phyloP scores from a whole-genome alignment of 345 rosid genomes.

The Linum usitatissimum region DNA sequence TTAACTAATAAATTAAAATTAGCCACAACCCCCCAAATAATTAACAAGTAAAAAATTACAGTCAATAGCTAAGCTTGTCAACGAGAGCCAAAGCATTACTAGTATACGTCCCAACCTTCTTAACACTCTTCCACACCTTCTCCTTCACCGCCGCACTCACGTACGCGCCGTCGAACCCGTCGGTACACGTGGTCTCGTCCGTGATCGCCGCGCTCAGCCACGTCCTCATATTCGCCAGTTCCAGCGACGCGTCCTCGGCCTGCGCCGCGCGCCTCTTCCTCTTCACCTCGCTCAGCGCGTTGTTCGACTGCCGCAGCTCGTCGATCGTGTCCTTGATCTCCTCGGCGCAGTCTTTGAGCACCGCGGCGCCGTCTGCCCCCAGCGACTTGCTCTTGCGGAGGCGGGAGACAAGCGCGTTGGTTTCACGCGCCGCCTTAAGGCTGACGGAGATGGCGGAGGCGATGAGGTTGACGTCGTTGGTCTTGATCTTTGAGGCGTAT shows the following conservation, averaged over 20 bases:
- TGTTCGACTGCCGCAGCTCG: constrained; percentile 41
- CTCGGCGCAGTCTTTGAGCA: constrained; percentile 41
- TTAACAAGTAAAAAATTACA: neutral
- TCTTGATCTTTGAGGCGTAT: constrained; percentile 33
- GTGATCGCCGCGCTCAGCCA: constrained; percentile 71
- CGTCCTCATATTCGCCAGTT: constrained; percentile 33
- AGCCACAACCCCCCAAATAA: neutral
- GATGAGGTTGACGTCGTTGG: constrained; percentile 47
- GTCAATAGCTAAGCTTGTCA: constrained; percentile 24
- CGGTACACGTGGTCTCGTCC: constrained; percentile 55
- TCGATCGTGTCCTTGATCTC: constrained; percentile 34
- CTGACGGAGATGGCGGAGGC: constrained; percentile 34
- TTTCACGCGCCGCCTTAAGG: constrained; percentile 25
- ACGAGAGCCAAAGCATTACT: constrained; percentile 64
- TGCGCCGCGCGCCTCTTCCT: neutral
- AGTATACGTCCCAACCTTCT: constrained; percentile 33
- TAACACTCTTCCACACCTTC: constrained; percentile 28
- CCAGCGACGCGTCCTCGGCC: constrained; percentile 14
- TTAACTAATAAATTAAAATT: neutral
- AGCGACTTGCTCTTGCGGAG: constrained; percentile 21
- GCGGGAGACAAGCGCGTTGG: constrained; percentile 20
- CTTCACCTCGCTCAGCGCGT: constrained; percentile 21
- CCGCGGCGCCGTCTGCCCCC: constrained; percentile 26
- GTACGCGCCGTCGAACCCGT: constrained; percentile 39
- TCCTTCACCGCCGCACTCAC: constrained; percentile 33